Conservation (phyloP, 2,329 filamentous ascomycete species). For the Apiospora aurea region DNA sequence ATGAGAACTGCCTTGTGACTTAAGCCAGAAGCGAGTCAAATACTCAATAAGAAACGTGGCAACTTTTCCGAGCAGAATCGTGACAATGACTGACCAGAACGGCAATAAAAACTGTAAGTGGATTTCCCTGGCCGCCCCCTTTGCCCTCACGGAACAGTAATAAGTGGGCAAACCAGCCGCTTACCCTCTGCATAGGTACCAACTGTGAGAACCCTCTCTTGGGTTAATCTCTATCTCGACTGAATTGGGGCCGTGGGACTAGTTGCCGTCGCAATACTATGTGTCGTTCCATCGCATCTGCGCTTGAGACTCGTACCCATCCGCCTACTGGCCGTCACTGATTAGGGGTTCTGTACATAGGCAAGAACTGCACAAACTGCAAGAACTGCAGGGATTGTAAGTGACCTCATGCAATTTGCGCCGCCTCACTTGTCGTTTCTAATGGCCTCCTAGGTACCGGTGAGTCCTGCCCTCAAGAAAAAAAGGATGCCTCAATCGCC, state of each 20-base stretch:
- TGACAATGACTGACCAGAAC: conserved; percentile 4
- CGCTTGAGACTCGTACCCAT: not conserved
- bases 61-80: not conserved
- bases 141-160: not conserved
- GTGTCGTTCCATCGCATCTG: not conserved
- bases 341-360: not conserved
- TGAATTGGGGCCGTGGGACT: not conserved
- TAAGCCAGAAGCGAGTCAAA: too few species aligned
- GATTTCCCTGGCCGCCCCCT: not conserved
- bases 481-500: not conserved
- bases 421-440: not conserved
- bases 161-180: not conserved
- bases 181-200: not conserved
- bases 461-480: not conserved
- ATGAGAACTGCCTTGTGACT: too few species aligned
- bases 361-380: conserved; percentile 26
- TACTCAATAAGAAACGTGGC: not conserved
- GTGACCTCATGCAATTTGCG: not conserved
- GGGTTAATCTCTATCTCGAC: not conserved
- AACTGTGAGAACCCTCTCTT: not conserved
- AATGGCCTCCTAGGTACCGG: not conserved
- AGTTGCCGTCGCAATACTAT: not conserved
- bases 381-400: conserved; percentile 24
- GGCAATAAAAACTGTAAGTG: conserved; percentile 21
- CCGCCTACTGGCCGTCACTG: not conserved